Base-by-base conservation (phyloP, 768 basidiomycete genomes). In the Mrakia hoshinonis region DNA sequence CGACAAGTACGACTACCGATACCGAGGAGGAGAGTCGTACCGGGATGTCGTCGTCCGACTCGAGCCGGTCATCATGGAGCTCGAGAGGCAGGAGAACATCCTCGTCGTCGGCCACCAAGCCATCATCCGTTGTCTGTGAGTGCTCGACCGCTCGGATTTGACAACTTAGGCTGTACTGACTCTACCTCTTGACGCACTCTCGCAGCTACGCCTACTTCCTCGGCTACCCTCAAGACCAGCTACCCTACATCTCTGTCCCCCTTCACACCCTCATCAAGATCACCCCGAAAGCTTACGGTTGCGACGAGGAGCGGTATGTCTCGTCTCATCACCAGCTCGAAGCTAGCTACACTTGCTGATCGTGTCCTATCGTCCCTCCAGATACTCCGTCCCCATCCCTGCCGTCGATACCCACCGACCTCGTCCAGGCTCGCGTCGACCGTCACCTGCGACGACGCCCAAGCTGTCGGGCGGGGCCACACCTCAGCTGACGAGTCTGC, bases 1-100 rank as follows among this genome's bases (percentile, higher is more conserved):
- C 22, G 96, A 99, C 83, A 99, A 99, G 81, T 99, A 96, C 81
- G 98, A 98, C 80, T 99, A 99, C 80, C 87, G 96, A 36, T 98
- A 97, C 79, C 85, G 96, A 76, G 93, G 87, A 24, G 96, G 96
- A 68, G 96, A 99, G 81, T 96, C 92, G 1, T 99, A 99, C 79
- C 87, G 96, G 47, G 96, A 99, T 77, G 95, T 99, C 36, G 92
- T 96, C 15, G 86, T 91, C 4, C 86, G 95, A 48, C 82, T 99
- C 34, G 96, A 99, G 78, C 96, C 96, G 29, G 90, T 98, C 66
- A 99, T 99, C 75, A 97, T 99, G 92, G 96, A 99, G 79, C 84
- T 99, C 29, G 96, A 99, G 80, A 84, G 96, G 68, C 96, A 98
- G 79, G 90, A 95, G 80, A 95, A 99, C 78, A 92, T 99, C 70